Conservation (phyloP, 495 filamentous ascomycete species). For the Cercophora scortea region DNA sequence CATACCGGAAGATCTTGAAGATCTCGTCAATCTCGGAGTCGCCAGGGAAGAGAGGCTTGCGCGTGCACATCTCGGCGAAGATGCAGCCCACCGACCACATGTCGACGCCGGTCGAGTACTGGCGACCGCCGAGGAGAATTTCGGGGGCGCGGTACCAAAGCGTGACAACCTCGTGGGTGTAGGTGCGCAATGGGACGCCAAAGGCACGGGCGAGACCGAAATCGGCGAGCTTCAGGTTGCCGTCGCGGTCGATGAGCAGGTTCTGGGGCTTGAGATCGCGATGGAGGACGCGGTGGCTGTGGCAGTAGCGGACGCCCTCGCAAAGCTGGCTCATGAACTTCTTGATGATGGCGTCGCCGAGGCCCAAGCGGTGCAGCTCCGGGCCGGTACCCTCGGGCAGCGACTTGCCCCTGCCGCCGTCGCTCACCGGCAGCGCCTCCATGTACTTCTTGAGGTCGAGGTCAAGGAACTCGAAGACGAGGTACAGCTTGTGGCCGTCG, state of each 20-base stretch:
- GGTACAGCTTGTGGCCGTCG: slow-evolving; percentile 92
- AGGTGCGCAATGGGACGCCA: slow-evolving; percentile 90
- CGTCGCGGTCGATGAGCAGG: slow-evolving; percentile 86
- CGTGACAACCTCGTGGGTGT: slow-evolving; percentile 98
- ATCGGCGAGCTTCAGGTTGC: slow-evolving; percentile 95
- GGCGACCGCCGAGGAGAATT: slow-evolving; percentile 91
- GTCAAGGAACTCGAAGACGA: slow-evolving; percentile 92
- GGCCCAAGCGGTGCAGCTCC: slow-evolving; percentile 61
- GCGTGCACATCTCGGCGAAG: slow-evolving; percentile 99
- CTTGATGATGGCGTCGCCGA: slow-evolving; percentile 89
- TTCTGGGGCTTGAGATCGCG: slow-evolving; percentile 98
- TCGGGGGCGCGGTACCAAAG: slow-evolving; percentile 98
- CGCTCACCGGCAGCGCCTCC: slow-evolving; percentile 86
- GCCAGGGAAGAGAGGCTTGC: slow-evolving; percentile 93
- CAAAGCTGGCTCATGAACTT: slow-evolving; percentile 96
- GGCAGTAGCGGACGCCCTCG: slow-evolving; percentile 88
- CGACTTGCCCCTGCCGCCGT: slow-evolving; percentile 83
- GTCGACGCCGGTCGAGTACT: slow-evolving; percentile 97
- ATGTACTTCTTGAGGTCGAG: slow-evolving; percentile 97
- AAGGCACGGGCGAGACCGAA: slow-evolving; percentile 96
- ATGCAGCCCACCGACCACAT: slow-evolving; percentile 99
- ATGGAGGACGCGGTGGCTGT: slow-evolving; percentile 89
- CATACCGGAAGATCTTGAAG: slow-evolving; percentile 96
- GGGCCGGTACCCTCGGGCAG: slow-evolving; percentile 69
- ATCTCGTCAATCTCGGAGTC: slow-evolving; percentile 99